A percentile compares a stretch with the other conserved stretches of the same genome.
Evolutionary conservation across 106 monocot genomes (phyloP).

Genomic region (Vanilla planifolia): DNA sequence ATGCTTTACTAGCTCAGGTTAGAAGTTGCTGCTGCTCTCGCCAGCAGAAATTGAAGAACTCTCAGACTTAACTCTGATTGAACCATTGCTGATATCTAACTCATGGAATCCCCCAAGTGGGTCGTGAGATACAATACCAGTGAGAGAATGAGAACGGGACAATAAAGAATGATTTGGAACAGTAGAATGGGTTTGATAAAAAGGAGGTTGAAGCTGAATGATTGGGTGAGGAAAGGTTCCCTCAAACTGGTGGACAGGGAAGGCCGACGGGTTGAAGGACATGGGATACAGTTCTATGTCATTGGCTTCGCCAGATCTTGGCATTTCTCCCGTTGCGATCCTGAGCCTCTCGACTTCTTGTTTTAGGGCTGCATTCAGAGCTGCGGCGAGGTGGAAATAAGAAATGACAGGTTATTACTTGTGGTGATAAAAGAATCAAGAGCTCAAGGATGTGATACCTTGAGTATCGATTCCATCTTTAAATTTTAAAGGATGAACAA

Average conservation of each 20-base stretch:
- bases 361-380: conserved; percentile 80
- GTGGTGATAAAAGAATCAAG: no score
- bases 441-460: no score
- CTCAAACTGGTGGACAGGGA: conserved; percentile 23
- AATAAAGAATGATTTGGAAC: conserved; percentile 32
- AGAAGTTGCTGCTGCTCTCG: conserved; percentile 82
- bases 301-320: conserved; percentile 33
- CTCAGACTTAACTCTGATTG: conserved; percentile 56
- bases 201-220: conserved; percentile 22
- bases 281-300: conserved; percentile 37
- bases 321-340: conserved; percentile 66
- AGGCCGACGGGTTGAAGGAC: conserved; percentile 38
- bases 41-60: conserved; percentile 65
- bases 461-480: no score
- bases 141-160: conserved; percentile 19
- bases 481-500: no score
- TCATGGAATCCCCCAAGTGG: conserved; percentile 49
- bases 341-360: conserved; percentile 85
- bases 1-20: conserved; percentile 24
- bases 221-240: conserved; percentile 17
- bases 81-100: conserved; percentile 58
- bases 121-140: conserved; percentile 66
- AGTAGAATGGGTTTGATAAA: conserved; percentile 18
- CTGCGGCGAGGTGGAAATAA: conserved; percentile 49
- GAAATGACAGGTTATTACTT: no score